A percentile compares a stretch with the other conserved stretches of the same genome.
phyloP scores from a whole-genome alignment of 2,329 filamentous ascomycete species.

The Curvularia sp. region DNA sequence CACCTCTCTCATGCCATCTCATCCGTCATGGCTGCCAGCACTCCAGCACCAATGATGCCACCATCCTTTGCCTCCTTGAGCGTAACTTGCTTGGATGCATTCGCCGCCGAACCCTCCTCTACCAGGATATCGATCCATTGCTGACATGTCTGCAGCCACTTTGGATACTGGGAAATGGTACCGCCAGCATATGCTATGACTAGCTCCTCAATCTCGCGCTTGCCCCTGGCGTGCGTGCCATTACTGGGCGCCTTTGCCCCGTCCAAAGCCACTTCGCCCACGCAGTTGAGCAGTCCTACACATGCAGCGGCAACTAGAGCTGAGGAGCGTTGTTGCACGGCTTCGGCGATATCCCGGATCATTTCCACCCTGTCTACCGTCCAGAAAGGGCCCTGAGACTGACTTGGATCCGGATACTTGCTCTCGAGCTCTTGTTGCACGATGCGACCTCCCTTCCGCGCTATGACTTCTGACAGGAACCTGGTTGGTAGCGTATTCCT shows the following conservation, averaged over 20 bases:
- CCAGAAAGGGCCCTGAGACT: conserved; percentile 60
- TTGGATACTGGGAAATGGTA: conserved; percentile 79
- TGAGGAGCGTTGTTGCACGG: conserved; percentile 75
- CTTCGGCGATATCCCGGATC: conserved; percentile 71
- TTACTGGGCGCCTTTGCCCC: conserved; percentile 25
- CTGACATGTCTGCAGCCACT: conserved; percentile 75
- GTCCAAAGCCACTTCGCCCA: conserved; percentile 66
- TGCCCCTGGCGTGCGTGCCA: conserved; percentile 18
- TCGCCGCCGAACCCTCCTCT: conserved; percentile 49
- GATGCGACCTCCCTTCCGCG: conserved; percentile 42
- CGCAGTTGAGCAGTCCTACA: conserved; percentile 71
- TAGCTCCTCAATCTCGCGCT: conserved; percentile 61
- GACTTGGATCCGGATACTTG: conserved; percentile 61
- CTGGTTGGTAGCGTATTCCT: conserved; percentile 73
- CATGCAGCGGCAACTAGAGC: conserved; percentile 76
- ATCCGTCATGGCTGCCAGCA: conserved; percentile 57
- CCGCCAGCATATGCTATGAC: conserved; percentile 82
- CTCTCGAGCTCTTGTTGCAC: conserved; percentile 51
- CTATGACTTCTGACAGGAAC: conserved; percentile 74
- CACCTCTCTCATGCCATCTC: conserved; percentile 28
- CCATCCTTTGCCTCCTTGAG: conserved; percentile 61
- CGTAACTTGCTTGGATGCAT: conserved; percentile 56
- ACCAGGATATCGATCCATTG: conserved; percentile 67
- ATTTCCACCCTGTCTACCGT: conserved; percentile 64
- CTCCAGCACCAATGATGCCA: conserved; percentile 63